Conservation (phyloP, 306 rosid species). For the Phaseolus lunatus region DNA sequence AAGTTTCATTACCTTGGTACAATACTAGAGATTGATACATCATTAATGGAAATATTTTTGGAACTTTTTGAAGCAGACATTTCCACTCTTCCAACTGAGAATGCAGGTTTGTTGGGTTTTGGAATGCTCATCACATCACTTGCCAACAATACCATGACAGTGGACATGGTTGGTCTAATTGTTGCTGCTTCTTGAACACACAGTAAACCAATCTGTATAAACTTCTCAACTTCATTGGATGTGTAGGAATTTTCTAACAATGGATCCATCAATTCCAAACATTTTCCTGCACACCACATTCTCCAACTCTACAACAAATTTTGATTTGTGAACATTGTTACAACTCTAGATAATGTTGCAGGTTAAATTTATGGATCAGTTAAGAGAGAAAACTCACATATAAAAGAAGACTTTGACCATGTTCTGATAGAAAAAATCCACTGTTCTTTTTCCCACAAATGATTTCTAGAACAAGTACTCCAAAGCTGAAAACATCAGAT, state of each 20-base stretch:
- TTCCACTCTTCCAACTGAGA: conserved; percentile 29
- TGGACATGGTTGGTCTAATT: conserved; percentile 55
- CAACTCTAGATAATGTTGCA: not conserved
- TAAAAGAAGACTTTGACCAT: conserved; percentile 4
- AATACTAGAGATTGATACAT: not conserved
- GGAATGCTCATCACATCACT: conserved; percentile 46
- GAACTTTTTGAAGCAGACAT: conserved; percentile 11
- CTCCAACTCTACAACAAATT: conserved; percentile 49
- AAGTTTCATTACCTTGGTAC: not conserved
- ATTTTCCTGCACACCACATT: conserved; percentile 51
- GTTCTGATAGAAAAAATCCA: not conserved
- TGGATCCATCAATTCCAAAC: conserved; percentile 52
- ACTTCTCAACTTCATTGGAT: conserved; percentile 34
- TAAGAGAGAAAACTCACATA: not conserved
- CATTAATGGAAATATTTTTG: conserved; percentile 32
- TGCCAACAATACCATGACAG: conserved; percentile 46
- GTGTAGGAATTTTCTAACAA: conserved; percentile 27
- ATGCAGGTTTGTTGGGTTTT: conserved; percentile 46
- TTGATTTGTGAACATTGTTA: not conserved
- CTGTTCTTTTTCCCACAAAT: conserved; percentile 1
- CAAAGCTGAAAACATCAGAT: conserved; percentile 19
- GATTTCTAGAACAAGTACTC: conserved; percentile 9
- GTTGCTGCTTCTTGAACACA: conserved; percentile 56
- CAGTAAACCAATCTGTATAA: conserved; percentile 53
- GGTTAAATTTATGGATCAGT: not conserved